Conservation (phyloP, 306 rosid species). For the Glycine latifolia region DNA sequence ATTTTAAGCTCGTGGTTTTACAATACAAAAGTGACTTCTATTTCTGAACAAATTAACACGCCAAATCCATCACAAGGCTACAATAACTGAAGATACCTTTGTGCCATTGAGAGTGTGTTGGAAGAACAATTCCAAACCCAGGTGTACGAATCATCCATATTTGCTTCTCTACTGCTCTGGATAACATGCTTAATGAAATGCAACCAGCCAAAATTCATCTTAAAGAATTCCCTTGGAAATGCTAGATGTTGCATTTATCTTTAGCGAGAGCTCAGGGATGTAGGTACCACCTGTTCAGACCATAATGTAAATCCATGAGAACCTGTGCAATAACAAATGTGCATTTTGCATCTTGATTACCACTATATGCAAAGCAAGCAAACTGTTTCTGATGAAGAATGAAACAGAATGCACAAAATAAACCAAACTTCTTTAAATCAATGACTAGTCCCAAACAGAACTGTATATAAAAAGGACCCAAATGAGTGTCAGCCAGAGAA, state of each 20-base stretch:
- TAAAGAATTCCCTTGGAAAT: conserved; percentile 82
- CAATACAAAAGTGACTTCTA: conserved; percentile 56
- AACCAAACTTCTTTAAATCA: background rate
- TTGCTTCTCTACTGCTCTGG: conserved; percentile 38
- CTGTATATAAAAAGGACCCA: no score
- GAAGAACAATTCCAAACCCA: conserved; percentile 34
- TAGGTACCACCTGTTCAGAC: conserved; percentile 75
- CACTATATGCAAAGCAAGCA: conserved; percentile 12
- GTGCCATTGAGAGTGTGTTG: conserved; percentile 44
- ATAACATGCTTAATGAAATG: conserved; percentile 31
- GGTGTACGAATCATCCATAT: conserved; percentile 33
- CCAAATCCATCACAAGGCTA: conserved; percentile 48
- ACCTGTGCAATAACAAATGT: conserved; percentile 8
- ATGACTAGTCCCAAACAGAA: no score
- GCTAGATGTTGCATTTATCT: conserved; percentile 94
- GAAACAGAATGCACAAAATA: conserved; percentile 37
- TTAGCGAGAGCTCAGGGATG: conserved; percentile 84
- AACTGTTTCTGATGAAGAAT: background rate
- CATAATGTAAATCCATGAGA: conserved; percentile 41
- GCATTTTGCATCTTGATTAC: conserved; percentile 36
- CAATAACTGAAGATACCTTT: conserved; percentile 8
- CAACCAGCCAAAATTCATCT: conserved; percentile 39
- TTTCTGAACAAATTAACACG: conserved; percentile 51
- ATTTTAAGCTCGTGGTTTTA: conserved; percentile 51
- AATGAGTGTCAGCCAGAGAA: no score